These are phyloP conservation scores for Ceratobasidium theobromae DNA, from an alignment of 1,284 basidiomycete genomes.

Conservation along the genomic window DNA sequence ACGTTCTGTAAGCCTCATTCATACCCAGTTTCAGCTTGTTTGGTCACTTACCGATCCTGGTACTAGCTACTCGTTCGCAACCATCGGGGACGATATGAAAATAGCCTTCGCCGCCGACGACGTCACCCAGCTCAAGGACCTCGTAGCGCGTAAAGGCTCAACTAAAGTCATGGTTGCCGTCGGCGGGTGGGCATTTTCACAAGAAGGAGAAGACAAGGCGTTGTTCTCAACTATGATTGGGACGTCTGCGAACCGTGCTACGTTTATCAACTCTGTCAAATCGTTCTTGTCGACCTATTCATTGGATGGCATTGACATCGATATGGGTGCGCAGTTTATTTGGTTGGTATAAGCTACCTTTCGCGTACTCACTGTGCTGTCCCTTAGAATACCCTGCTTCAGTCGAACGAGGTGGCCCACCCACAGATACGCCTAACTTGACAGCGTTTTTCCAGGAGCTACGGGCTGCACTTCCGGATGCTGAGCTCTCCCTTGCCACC, in stretches of 20 bases:
- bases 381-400: slow-evolving; percentile 22
- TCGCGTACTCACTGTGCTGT: no score
- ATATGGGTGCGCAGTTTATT: not conserved
- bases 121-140: slow-evolving; percentile 1
- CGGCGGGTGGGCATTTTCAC: slow-evolving; percentile 25
- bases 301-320: slow-evolving; percentile 19
- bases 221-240: slow-evolving; percentile 12
- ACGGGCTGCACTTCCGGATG: slow-evolving; percentile 5
- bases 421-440: slow-evolving; percentile 11
- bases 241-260: slow-evolving; percentile 6
- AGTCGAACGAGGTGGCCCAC: slow-evolving; percentile 10
- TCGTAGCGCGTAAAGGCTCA: slow-evolving; percentile 18
- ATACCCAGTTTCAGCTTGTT: not conserved
- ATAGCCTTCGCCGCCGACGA: not conserved
- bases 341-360: not conserved
- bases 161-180: slow-evolving; percentile 4
- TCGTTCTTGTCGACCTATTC: slow-evolving; percentile 12
- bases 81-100: no score
- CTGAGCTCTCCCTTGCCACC: slow-evolving; percentile 4
- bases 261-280: slow-evolving; percentile 12
- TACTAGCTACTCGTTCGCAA: not conserved
- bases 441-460: slow-evolving; percentile 19
- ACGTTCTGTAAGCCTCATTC: slow-evolving; percentile 5
- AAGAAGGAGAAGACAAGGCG: slow-evolving; percentile 7
- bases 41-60: not conserved